Base-by-base conservation (phyloP, 1,284 basidiomycete genomes). In the Cutaneotrichosporon sp. region DNA sequence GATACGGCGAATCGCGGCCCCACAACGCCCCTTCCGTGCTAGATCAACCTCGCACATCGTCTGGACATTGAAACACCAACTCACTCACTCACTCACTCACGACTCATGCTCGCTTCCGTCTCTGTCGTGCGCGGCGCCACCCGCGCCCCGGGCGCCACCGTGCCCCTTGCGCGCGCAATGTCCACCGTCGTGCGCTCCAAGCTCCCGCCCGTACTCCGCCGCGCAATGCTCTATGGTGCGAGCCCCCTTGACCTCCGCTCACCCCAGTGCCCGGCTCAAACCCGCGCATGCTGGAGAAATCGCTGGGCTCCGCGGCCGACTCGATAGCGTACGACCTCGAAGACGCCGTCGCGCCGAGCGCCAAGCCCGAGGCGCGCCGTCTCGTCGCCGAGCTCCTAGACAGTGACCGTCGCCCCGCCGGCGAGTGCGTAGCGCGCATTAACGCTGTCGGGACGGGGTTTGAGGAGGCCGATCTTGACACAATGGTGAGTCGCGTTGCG, bases 241-340 rank as follows among this genome's bases (percentile, higher is more conserved):
- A 52, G 17, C 8, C 15, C 22, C 22, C 26, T 9, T 34, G 21
- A 10, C 17, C 33, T n/a, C 45, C 48, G 13, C 55, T 46, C 12
- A 49, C 49, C 8, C n/a, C 65, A 84, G 83, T 91, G 1, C 88
- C 88, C 13, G 79, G 84, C 9, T 86, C 88, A 0, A 86, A 84
- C 20, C 82, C 86, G 42, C 80, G 82, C 46, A 89, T 90, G 86
- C 81, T 91, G 17, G 78, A 84, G 64, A 90, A 90, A 67, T 88
- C 87, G 0, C 77, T 86, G 36, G 71, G 65, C 9, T 79, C 79
- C 10, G 69, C 73, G 1, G 84, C 88, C 1, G 88, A 91, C 63
- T 79, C 84, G 33, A 78, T 90, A 30, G 84, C 88, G n/a, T 91
- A 89, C 66, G 88, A 91, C 74, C 78, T 91, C 17, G 88, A 91